A percentile compares a stretch with the other conserved stretches of the same genome.
These are phyloP conservation scores for Tagetes patula DNA, from an alignment of 129 eudicot genomes.

Conservation along the genomic window DNA sequence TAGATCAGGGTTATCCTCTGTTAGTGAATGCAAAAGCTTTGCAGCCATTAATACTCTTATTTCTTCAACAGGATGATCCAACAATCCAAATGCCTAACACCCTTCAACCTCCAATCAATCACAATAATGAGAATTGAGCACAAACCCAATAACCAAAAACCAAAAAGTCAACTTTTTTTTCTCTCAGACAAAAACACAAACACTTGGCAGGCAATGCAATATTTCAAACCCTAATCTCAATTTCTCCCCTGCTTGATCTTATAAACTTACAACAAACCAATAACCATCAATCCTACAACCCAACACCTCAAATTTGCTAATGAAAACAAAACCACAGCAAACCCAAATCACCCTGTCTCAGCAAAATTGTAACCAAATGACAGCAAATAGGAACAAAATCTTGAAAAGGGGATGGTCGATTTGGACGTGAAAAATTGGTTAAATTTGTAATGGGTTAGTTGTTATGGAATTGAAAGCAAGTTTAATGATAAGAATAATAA, in stretches of 20 bases:
- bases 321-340: constrained; percentile 18
- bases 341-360: neutral
- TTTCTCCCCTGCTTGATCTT: constrained; percentile 2
- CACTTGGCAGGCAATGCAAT: constrained; percentile 25
- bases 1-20: constrained; percentile 89
- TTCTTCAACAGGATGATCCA: constrained; percentile 22
- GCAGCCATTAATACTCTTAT: constrained; percentile 58
- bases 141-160: neutral
- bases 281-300: constrained; percentile 6
- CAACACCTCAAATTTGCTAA: neutral
- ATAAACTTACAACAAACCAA: constrained; percentile 4
- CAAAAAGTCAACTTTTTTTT: constrained; percentile 29
- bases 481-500: neutral
- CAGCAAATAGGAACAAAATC: constrained; percentile 30
- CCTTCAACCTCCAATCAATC: constrained; percentile 17
- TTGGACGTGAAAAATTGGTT: constrained; percentile 1
- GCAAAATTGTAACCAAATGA: constrained; percentile 7
- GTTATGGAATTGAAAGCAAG: constrained; percentile 20
- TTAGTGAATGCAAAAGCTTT: constrained; percentile 72
- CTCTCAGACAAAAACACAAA: constrained; percentile 35
- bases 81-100: constrained; percentile 24
- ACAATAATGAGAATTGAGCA: neutral
- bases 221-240: constrained; percentile 19
- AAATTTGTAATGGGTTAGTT: constrained; percentile 35
- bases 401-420: constrained; percentile 3